Evolutionary conservation across 2,329 filamentous ascomycete genomes (phyloP), one percentile per base, ranked within the genome.

Genomic region (Cladobotryum protrusum): DNA sequence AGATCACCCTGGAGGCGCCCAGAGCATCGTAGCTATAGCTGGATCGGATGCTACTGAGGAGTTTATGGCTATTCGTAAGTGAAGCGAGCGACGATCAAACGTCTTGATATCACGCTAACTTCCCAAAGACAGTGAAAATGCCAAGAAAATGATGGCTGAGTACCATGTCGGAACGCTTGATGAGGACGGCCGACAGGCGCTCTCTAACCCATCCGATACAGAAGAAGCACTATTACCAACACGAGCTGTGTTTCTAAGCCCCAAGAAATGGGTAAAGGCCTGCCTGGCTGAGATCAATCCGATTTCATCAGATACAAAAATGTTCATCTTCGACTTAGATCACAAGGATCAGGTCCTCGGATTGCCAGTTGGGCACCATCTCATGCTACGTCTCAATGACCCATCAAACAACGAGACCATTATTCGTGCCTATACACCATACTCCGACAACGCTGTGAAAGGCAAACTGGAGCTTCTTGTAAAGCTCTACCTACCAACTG

Each of bases 61-160:
- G 58, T 96, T 96, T 64, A 80, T 95, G 71, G 86, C 87, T 13
- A 96, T 96, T 59, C 90, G 88, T 92, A 74, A 76, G 87, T 76
- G 24, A 29, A 29, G 3, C 24, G 24, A 29, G 24, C 6, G 24
- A 8, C 24, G 6, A 29, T 14, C 13, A 34, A n/a, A 8, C 9
- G 17, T 40, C n/a, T 11, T 3, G n/a, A 8, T 4, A 14, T n/a
- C 13, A 49, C 45, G 37, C 62, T 70, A 57, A 68, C 52, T 54
- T 45, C 35, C 49, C n/a, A 50, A 61, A 92, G 89, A 96, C 65
- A 91, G 86, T 64, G 90, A 96, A 70, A 95, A 87, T 14, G 91
- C 91, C 33, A 96, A 95, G 70, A 78, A 77, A 15, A 95, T 95
- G 89, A 90, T 96, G 85, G 78, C 80, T 11, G 69, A 77, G 41